Evolutionary conservation across 768 basidiomycete species (phyloP).

Genomic region (Chlorophyllum brunneum): DNA sequence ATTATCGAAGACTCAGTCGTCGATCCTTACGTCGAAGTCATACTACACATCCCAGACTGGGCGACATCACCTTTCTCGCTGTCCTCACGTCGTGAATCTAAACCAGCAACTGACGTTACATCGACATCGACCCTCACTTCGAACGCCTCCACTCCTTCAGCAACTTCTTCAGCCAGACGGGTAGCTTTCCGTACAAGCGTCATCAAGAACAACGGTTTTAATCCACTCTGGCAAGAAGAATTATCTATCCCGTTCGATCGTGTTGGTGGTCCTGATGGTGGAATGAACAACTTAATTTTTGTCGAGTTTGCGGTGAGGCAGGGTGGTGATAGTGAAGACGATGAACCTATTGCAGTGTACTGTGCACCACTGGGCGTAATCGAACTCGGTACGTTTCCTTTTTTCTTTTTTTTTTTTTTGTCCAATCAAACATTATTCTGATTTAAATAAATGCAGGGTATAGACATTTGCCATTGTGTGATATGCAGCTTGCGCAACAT

Average conservation of each 20-base stretch:
- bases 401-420: neutral
- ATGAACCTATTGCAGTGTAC: slow-evolving; percentile 68
- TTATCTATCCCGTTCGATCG: slow-evolving; percentile 73
- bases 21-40: slow-evolving; percentile 70
- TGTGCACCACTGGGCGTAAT: slow-evolving; percentile 70
- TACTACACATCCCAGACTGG: slow-evolving; percentile 79
- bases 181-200: slow-evolving; percentile 54
- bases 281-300: slow-evolving; percentile 81
- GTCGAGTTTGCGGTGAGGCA: slow-evolving; percentile 74
- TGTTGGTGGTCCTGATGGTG: slow-evolving; percentile 47
- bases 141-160: slow-evolving; percentile 19
- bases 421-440: neutral
- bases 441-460: slow-evolving; percentile 52
- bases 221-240: slow-evolving; percentile 81
- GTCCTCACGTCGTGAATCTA: slow-evolving; percentile 4
- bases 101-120: slow-evolving; percentile 16
- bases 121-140: no score
- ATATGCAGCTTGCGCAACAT: slow-evolving; percentile 81
- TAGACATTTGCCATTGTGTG: slow-evolving; percentile 86
- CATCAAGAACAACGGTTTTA: slow-evolving; percentile 88
- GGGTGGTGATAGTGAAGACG: slow-evolving; percentile 54
- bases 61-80: slow-evolving; percentile 23
- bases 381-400: slow-evolving; percentile 51
- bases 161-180: slow-evolving; percentile 33
- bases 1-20: slow-evolving; percentile 46